A percentile compares a stretch with the other conserved stretches of the same genome.
Evolutionary conservation across 176 grass and related monocot species (phyloP).

Genomic region (Rhynchospora tenuis): DNA sequence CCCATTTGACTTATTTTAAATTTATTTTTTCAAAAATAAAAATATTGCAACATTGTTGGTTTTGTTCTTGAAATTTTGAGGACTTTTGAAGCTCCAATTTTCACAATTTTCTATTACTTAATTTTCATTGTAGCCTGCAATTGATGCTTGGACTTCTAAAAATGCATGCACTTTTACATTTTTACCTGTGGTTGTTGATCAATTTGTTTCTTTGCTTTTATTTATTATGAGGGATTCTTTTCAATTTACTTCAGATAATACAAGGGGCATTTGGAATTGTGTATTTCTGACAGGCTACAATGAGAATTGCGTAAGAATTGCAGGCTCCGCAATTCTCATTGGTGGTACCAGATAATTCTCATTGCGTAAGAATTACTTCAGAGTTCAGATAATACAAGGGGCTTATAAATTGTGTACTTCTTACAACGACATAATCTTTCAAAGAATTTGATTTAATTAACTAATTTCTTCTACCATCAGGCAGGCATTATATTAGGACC

Average conservation of each 20-base stretch:
- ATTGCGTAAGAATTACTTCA: too few relatives aligned
- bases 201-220: background rate
- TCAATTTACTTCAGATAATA: background rate
- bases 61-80: background rate
- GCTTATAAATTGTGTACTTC: background rate
- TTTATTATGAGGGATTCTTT: too few relatives aligned
- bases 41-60: background rate
- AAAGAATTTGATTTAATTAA: background rate
- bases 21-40: background rate
- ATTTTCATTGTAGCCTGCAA: background rate
- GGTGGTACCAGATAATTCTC: too few relatives aligned
- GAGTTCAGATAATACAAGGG: too few relatives aligned
- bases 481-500: slow-evolving; percentile 77
- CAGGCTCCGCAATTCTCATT: too few relatives aligned
- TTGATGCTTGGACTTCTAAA: background rate
- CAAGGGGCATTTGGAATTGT: background rate
- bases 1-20: background rate
- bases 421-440: background rate
- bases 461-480: slow-evolving; percentile 25
- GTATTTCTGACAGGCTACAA: too few relatives aligned
- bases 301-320: too few relatives aligned
- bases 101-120: background rate
- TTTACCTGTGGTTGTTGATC: background rate
- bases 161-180: background rate
- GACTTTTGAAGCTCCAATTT: background rate